Evolutionary conservation across 2,329 filamentous ascomycete species (phyloP).

Genomic region (Ascochyta fabae): DNA sequence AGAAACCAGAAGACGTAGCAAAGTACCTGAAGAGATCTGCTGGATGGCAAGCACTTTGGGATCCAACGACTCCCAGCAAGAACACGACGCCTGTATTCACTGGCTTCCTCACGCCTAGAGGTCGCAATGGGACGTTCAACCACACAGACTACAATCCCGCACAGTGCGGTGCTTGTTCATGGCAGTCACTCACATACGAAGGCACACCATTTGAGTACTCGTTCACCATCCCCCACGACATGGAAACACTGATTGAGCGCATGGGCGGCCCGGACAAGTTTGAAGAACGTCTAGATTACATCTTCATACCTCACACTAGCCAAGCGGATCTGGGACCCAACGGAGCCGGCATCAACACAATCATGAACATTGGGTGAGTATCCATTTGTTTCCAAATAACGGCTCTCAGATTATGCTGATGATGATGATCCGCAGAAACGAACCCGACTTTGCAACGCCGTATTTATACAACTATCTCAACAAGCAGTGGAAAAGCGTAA

Average conservation of each 20-base stretch:
- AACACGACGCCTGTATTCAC: slow-evolving; percentile 27
- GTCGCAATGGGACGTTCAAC: slow-evolving; percentile 27
- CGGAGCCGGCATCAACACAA: slow-evolving; percentile 55
- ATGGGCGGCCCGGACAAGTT: slow-evolving; percentile 46
- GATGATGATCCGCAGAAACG: slow-evolving; percentile 58
- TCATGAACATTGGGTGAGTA: slow-evolving; percentile 50
- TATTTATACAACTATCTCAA: slow-evolving; percentile 58
- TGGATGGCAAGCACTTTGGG: slow-evolving; percentile 31
- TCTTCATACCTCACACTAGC: slow-evolving; percentile 43
- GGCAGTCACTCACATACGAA: slow-evolving; percentile 48
- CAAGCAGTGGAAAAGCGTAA: slow-evolving; percentile 49
- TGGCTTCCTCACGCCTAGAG: slow-evolving; percentile 30
- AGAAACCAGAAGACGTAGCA: slow-evolving; percentile 46
- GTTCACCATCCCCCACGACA: slow-evolving; percentile 49
- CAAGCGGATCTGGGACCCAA: slow-evolving; percentile 45
- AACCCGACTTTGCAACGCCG: slow-evolving; percentile 70
- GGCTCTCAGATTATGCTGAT: not conserved
- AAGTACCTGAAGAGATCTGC: slow-evolving; percentile 47
- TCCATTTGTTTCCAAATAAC: too few species aligned
- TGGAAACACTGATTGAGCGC: slow-evolving; percentile 45
- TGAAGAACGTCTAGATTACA: slow-evolving; percentile 47
- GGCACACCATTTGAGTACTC: slow-evolving; percentile 50
- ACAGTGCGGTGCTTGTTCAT: slow-evolving; percentile 46
- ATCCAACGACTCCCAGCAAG: slow-evolving; percentile 24
- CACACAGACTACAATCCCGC: slow-evolving; percentile 45